Evolutionary conservation across 352 stramenopile genomes (phyloP).

Genomic region (Globisporangium cylindrosporum): DNA sequence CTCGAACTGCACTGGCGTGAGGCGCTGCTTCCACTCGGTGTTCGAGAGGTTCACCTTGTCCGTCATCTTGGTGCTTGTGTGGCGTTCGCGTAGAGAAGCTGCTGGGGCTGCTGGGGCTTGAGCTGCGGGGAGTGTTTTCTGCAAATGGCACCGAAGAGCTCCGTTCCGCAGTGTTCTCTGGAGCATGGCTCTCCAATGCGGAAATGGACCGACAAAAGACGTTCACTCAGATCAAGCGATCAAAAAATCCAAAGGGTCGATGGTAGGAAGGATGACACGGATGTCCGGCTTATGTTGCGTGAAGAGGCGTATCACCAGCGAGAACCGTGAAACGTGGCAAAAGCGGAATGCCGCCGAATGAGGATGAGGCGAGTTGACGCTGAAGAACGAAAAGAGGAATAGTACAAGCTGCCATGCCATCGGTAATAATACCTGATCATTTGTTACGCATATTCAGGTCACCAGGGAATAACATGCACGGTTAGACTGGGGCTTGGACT

Average conservation of each 20-base stretch:
- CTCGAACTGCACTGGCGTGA: slow-evolving; percentile 79
- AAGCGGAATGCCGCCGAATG: background rate
- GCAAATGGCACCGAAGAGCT: slow-evolving; percentile 6
- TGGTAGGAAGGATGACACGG: slow-evolving; percentile 4
- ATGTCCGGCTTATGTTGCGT: background rate
- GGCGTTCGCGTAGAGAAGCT: background rate
- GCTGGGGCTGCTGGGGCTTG: background rate
- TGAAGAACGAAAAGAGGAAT: too few species aligned
- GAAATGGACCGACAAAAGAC: background rate
- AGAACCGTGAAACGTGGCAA: slow-evolving; percentile 3
- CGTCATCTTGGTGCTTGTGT: slow-evolving; percentile 41
- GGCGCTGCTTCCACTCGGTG: slow-evolving; percentile 77
- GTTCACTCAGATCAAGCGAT: background rate
- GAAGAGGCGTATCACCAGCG: background rate
- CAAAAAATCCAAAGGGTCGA: background rate
- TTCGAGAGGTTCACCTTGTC: slow-evolving; percentile 51
- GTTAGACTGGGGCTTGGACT: too few species aligned
- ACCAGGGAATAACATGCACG: too few species aligned
- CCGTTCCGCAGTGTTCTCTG: slow-evolving; percentile 13
- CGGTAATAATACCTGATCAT: too few species aligned
- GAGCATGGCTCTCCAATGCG: background rate
- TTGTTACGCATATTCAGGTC: too few species aligned
- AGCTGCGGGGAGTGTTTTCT: background rate
- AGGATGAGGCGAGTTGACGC: too few species aligned
- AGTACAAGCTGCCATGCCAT: too few species aligned